phyloP scores from a whole-genome alignment of 2,329 filamentous ascomycete species.

The Talaromyces marneffei region DNA sequence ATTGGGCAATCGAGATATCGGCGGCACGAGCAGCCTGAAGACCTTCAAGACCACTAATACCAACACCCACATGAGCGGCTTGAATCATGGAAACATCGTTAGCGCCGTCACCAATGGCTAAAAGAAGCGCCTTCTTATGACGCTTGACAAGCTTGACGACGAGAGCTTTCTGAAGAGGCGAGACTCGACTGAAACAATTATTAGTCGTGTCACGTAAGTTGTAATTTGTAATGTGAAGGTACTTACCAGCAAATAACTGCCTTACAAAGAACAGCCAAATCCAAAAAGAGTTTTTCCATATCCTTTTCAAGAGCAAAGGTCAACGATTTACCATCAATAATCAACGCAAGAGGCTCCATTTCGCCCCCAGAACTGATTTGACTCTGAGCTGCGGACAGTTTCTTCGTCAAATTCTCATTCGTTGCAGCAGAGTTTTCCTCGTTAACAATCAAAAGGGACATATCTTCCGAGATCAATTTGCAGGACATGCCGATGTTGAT shows the following conservation, averaged over 20 bases:
- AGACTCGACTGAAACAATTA: constrained; percentile 65
- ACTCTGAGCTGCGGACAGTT: constrained; percentile 80
- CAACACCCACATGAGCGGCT: constrained; percentile 93
- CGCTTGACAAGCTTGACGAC: constrained; percentile 98
- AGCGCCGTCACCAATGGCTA: constrained; percentile 94
- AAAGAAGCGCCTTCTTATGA: constrained; percentile 80
- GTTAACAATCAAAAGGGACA: constrained; percentile 95
- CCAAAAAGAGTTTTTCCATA: constrained; percentile 85
- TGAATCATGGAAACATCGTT: constrained; percentile 99
- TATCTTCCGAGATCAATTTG: constrained; percentile 96
- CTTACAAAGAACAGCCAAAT: constrained; percentile 92
- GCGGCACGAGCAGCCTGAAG: constrained; percentile 92
- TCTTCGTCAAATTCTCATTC: constrained; percentile 84
- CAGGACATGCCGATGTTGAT: constrained; percentile 99
- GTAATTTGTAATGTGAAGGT: neutral
- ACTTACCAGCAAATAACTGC: constrained; percentile 84
- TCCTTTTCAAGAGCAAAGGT: constrained; percentile 91
- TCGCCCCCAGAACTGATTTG: constrained; percentile 58
- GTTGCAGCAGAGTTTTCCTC: constrained; percentile 77
- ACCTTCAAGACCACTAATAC: constrained; percentile 95
- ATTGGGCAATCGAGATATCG: constrained; percentile 92
- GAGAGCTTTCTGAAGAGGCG: constrained; percentile 90
- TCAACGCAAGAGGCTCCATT: constrained; percentile 77
- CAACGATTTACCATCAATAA: constrained; percentile 94
- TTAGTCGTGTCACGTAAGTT: neutral